phyloP scores from a whole-genome alignment of 345 rosid species.

The Tarenaya hassleriana region DNA sequence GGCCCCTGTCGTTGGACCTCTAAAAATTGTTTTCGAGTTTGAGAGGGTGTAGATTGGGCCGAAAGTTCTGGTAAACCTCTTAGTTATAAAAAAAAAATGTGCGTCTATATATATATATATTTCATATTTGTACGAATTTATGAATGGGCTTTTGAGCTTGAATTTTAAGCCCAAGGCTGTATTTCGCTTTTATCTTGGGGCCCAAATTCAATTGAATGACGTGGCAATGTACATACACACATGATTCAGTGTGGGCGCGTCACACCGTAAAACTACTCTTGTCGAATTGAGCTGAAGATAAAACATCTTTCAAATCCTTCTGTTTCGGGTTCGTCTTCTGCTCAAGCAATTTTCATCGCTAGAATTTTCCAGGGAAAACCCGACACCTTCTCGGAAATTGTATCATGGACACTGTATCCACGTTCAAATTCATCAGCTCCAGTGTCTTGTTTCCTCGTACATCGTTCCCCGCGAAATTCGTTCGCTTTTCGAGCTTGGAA shows the following conservation, averaged over 20 bases:
- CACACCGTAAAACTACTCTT: not conserved
- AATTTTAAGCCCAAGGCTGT: no score
- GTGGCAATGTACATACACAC: slow-evolving; percentile 11
- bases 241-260: not conserved
- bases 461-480: slow-evolving; percentile 21
- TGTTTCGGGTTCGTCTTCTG: slow-evolving; percentile 8
- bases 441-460: slow-evolving; percentile 4
- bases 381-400: not conserved
- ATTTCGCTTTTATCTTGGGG: no score
- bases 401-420: slow-evolving; percentile 40
- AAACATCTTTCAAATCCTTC: slow-evolving; percentile 19
- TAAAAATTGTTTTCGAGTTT: no score
- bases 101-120: no score
- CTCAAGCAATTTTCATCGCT: not conserved
- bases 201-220: slow-evolving; percentile 3
- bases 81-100: no score
- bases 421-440: slow-evolving; percentile 25
- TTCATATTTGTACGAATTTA: no score
- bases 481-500: slow-evolving; percentile 19
- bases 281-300: no score
- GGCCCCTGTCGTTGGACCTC: no score
- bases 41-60: no score
- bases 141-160: no score
- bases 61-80: no score
- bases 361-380: slow-evolving; percentile 13